Evolutionary conservation across 2,329 filamentous ascomycete genomes (phyloP), one percentile per base, ranked within the genome.

Genomic region (Dothideomycetes sp.): DNA sequence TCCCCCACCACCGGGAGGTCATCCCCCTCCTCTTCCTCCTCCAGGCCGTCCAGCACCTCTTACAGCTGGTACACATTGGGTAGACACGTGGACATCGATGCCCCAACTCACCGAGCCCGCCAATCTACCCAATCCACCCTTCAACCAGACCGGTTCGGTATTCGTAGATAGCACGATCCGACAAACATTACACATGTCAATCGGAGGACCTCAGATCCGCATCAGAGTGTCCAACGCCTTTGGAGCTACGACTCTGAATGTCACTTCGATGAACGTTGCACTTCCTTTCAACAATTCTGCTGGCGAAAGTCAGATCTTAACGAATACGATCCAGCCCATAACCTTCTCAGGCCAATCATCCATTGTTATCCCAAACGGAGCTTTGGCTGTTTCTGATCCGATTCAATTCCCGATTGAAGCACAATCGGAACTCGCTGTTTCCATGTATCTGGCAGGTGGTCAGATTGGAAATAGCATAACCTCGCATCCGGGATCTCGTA

Each of bases 151-250:
- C 1, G 62, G 63, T 9, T 55, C 64, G n/a, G 68, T 76, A 5
- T 80, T 82, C 53, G 60, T 63, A 32, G 73, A 81, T 50, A 70
- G 75, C 2, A 82, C 79, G 0, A 68, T 83, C 47, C 76, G 79
- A 3, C 79, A 83, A 56, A 82, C 78, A 0, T 55, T 82, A 11
- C 73, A 76, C 47, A 62, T 78, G 49, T 74, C 76, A 6, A 65
- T 78, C 4, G 69, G 66, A 1, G 69, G 72, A 3, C 60, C 68
- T 3, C 67, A 73, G 16, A 68, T 82, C 46, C 74, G 79, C 8
- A 59, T 83, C 24, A 72, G 74, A 32, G 65, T 83, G 36, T 80
- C 76, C 30, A 83, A 84, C 53, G 73, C 70, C 0, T 82, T 83
- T 48, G 78, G 80, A 2, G 56, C 65, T 2, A 74, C 68, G 24